phyloP scores from a whole-genome alignment of 495 filamentous ascomycete genomes.

The Schizothecium vesticola region DNA sequence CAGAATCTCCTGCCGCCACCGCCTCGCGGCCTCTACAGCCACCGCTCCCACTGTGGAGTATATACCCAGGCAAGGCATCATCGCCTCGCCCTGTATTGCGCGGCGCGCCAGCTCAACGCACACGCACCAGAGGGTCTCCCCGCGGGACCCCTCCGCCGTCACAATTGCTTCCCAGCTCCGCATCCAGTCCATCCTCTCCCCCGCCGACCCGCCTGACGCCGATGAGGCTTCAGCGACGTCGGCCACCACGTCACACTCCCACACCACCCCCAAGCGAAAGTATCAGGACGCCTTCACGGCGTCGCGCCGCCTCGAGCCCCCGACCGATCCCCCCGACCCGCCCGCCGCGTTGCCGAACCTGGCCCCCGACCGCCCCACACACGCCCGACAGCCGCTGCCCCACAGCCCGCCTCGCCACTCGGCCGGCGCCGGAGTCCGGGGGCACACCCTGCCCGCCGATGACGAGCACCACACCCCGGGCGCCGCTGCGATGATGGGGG shows the following conservation, averaged over 20 bases:
- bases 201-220: conserved; percentile 37
- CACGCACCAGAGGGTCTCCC: conserved; percentile 25
- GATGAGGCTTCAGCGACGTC: conserved; percentile 31
- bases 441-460: conserved; percentile 17
- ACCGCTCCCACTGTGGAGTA: conserved; percentile 24
- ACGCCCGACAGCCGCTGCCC: conserved; percentile 27
- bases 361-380: conserved; percentile 18
- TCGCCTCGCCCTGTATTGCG: conserved; percentile 3
- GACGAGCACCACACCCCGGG: conserved; percentile 22
- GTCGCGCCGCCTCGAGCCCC: conserved; percentile 19
- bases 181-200: conserved; percentile 47
- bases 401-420: conserved; percentile 23
- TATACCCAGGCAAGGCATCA: conserved; percentile 20
- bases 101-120: conserved; percentile 1
- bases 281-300: conserved; percentile 32
- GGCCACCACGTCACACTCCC: conserved; percentile 19
- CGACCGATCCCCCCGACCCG: conserved; percentile 18
- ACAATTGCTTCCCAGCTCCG: conserved; percentile 47
- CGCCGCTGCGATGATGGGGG: conserved; percentile 22
- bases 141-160: conserved; percentile 38
- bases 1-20: conserved; percentile 20
- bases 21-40: conserved; percentile 25
- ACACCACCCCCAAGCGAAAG: conserved; percentile 32
- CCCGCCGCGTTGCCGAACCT: conserved; percentile 4
- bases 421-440: conserved; percentile 19